Evolutionary conservation across 257 asterid species (phyloP), one percentile per base, ranked within the genome.

Genomic region (Hygrophila difformis): DNA sequence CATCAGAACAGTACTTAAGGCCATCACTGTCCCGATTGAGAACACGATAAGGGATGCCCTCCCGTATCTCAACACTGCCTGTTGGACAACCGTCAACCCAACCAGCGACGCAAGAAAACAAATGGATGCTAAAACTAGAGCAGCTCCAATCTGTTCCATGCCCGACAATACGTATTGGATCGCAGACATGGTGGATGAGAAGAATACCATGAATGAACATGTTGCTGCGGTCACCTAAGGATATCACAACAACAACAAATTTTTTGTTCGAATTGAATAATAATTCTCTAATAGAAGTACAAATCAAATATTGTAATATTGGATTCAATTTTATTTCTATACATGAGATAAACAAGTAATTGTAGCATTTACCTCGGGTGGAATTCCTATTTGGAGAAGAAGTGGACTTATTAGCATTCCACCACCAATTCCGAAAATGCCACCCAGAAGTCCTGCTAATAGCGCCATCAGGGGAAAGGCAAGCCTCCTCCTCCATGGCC

Each of bases 121-220:
- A 41, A 75, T 26, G 17, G 65, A 46, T 8, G 97, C 76, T 12
- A 70, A 73, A 42, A 44, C 53, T 21, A 77, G 46, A 17, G 93
- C 93, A 8, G 68, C 67, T 0, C 57, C n/a, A 2, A 65, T 51
- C 0, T 77, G 74, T 51, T 84, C 78, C 95, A 88, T 79, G 20
- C 95, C 94, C 49, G 81, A 60, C 26, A 88, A 31, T 14, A 88
- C 36, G 54, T 84, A 88, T 36, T 88, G 93, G 31, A 70, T 50
- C 9, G 95, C 84, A 0, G 97, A 88, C 97, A 88, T 88, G 24
- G 86, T 64, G 20, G 97, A 88, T 29, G 95, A 81, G 89, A 88
- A 84, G 44, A 88, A 58, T 12, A 88, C 97, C 93, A 88, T 81
- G 68, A 84, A 78, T 0, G 95, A 88, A 53, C 95, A 81, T 5